These are phyloP conservation scores for Aureobasidium uvarum DNA, from an alignment of 2,329 filamentous ascomycete genomes.

Conservation along the genomic window DNA sequence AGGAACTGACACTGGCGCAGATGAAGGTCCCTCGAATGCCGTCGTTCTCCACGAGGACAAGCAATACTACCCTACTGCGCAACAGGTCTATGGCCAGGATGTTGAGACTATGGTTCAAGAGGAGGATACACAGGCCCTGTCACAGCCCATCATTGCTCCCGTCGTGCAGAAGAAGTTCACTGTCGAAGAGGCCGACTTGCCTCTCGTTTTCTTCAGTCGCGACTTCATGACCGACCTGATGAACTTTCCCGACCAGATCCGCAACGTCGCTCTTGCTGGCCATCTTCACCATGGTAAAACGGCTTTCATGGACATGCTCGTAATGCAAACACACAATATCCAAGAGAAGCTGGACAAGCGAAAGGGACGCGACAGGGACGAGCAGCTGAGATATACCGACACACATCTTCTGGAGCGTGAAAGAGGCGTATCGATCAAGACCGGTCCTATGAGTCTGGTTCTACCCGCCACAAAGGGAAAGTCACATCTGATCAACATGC, in stretches of 20 bases:
- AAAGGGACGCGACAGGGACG: constrained; percentile 76
- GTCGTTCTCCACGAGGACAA: constrained; percentile 99
- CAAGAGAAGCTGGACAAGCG: constrained; percentile 74
- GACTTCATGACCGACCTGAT: constrained; percentile 94
- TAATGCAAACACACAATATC: constrained; percentile 91
- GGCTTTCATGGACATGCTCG: constrained; percentile 96
- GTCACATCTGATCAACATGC: constrained; percentile 89
- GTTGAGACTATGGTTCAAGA: constrained; percentile 96
- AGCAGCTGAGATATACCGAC: constrained; percentile 93
- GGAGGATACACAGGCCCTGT: constrained; percentile 90
- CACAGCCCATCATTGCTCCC: constrained; percentile 89
- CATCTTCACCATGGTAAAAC: constrained; percentile 98
- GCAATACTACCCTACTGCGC: constrained; percentile 97
- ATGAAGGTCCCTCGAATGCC: constrained; percentile 88
- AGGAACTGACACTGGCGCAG: constrained; percentile 39
- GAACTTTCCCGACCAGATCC: constrained; percentile 91
- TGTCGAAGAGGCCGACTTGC: constrained; percentile 86
- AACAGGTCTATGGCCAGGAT: constrained; percentile 90
- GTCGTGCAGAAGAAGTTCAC: constrained; percentile 95
- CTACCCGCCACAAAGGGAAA: constrained; percentile 87
- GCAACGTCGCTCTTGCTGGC: constrained; percentile 87
- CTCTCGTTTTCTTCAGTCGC: constrained; percentile 81
- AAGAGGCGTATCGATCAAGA: constrained; percentile 86
- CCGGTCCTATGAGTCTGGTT: constrained; percentile 90
- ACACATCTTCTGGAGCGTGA: constrained; percentile 85